These are phyloP conservation scores for Wickerhamomyces hampshirensis DNA, from an alignment of 805 yeast species.

Conservation along the genomic window DNA sequence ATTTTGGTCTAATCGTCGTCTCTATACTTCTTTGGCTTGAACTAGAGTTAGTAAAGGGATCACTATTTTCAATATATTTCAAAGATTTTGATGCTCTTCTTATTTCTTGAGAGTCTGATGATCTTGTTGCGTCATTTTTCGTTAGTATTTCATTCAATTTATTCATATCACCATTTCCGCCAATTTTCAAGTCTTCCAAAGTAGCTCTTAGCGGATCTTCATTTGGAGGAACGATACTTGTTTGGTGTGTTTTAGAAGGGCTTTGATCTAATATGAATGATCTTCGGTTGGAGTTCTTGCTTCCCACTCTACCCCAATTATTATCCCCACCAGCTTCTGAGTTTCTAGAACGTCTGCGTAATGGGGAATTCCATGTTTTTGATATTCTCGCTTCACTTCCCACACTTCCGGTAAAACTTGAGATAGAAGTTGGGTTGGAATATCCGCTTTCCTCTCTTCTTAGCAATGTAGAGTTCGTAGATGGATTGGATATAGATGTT, in stretches of 20 bases:
- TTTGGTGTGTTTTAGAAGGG: constrained; percentile 3
- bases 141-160: constrained; percentile 31
- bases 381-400: constrained; percentile 19
- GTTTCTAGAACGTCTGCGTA: constrained; percentile 25
- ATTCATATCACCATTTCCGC: constrained; percentile 38
- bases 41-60: constrained; percentile 12
- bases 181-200: constrained; percentile 37
- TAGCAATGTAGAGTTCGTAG: constrained; percentile 14
- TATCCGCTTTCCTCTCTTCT: constrained; percentile 22
- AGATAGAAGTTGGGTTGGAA: constrained; percentile 26
- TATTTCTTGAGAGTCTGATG: background rate
- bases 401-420: constrained; percentile 24
- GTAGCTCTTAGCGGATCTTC: constrained; percentile 53
- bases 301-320: constrained; percentile 15
- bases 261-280: constrained; percentile 20
- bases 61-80: background rate
- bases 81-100: background rate
- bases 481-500: constrained; percentile 21
- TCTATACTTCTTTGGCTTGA: constrained; percentile 19
- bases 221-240: constrained; percentile 13
- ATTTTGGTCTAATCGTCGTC: constrained; percentile 24
- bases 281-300: constrained; percentile 14
- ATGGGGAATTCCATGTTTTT: constrained; percentile 27
- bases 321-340: constrained; percentile 11
- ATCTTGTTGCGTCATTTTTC: constrained; percentile 6